Percentiles rank a stretch among this genome's conserved stretches.
These are phyloP conservation scores for Trichoderma sp. DNA, from an alignment of 2,329 filamentous ascomycete species.

Conservation along the genomic window DNA sequence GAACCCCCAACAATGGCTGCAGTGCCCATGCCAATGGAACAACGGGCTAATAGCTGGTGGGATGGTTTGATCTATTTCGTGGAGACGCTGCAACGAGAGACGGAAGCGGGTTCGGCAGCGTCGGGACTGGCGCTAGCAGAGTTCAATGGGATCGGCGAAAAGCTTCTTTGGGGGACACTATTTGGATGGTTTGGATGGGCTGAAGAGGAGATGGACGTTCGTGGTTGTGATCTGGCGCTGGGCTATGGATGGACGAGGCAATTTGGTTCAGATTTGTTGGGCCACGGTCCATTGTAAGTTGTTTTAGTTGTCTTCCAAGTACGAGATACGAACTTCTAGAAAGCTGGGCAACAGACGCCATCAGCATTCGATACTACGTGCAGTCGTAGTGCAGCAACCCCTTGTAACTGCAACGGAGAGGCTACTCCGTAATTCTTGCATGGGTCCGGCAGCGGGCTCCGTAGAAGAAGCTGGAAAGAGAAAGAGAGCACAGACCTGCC, in stretches of 20 bases:
- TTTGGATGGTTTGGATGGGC: neutral
- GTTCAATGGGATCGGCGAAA: slow-evolving; percentile 1
- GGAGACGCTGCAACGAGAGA: neutral
- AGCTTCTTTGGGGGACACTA: neutral
- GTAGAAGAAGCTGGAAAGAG: slow-evolving; percentile 5
- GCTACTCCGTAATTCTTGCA: neutral
- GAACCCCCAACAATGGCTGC: neutral
- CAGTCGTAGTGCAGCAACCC: neutral
- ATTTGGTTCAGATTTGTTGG: neutral
- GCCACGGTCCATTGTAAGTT: neutral
- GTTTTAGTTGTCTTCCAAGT: neutral
- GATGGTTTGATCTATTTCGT: neutral
- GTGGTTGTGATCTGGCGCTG: neutral
- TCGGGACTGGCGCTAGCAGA: slow-evolving; percentile 15
- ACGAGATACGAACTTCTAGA: slow-evolving; percentile 1
- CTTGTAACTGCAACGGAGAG: neutral
- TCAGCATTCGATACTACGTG: neutral
- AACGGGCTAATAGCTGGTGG: neutral
- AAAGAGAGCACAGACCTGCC: slow-evolving; percentile 6
- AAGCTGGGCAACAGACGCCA: neutral
- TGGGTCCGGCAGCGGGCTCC: neutral
- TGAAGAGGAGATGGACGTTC: neutral
- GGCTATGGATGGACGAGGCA: neutral
- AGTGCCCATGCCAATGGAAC: neutral
- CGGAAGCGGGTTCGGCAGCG: slow-evolving; percentile 9